Evolutionary conservation across 2,329 filamentous ascomycete genomes (phyloP), one percentile per base, ranked within the genome.

Genomic region (Dendryphion nanum): DNA sequence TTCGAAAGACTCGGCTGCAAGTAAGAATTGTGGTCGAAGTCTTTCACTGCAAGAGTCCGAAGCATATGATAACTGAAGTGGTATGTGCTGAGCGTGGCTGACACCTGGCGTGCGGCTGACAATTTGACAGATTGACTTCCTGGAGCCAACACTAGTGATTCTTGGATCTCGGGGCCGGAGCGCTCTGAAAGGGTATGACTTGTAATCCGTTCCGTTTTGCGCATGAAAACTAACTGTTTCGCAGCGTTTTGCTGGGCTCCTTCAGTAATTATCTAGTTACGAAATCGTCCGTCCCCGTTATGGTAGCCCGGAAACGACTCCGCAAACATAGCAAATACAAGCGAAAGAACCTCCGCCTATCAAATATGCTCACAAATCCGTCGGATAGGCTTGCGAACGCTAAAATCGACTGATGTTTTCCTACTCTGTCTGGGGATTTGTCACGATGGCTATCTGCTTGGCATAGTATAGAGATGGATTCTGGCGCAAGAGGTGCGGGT

Each of bases 261-360:
- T 97, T 98, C 67, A 95, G 88, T 44, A 97, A 97, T 63, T 98
- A 98, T 59, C 76, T 98, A 6, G 90, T 98, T 20, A 95, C 89
- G 24, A 97, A 97, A 71, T 95, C 89, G 47, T 95, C 88, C 2
- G 89, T 95, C 13, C 93, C 93, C 0, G 93, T 98, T 43, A 98
- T 98, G 93, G 93, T 97, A 23, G 93, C 93, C 6, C 77, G 93
- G 42, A 96, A 95, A 73, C 85, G 87, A 41, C 75, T 96, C 30
- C 78, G 86, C 33, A 95, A 95, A 66, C 86, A 94, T 69, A 83
- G 81, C 63, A 90, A 91, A 63, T 86, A 85, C 63, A 86, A 85
- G 66, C 79, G 80, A 44, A 77, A 81, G 14, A 79, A 82, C 30
- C 71, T 87, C 43, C 81, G 82, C 42, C 79, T 93, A 48, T 83